Percentiles rank a stretch among this genome's conserved stretches.
These are phyloP conservation scores for Taphrina communis DNA, from an alignment of 1,139 yeast species.

Conservation along the genomic window DNA sequence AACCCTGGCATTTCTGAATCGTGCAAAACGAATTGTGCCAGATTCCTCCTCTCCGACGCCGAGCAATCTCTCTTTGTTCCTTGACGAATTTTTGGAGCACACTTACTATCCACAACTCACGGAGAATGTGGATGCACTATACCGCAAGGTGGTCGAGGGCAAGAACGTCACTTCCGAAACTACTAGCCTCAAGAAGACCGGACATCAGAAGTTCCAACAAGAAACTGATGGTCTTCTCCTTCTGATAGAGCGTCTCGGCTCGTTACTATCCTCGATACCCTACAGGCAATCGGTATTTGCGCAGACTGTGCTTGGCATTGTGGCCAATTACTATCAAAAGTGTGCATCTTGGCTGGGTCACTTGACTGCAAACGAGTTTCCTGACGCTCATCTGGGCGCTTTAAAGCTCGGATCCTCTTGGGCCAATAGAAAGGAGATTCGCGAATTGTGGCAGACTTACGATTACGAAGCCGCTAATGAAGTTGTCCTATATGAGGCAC, in stretches of 20 bases:
- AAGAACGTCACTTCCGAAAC: not conserved
- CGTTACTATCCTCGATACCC: slow-evolving; percentile 25
- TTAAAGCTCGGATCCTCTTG: slow-evolving; percentile 28
- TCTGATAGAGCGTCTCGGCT: slow-evolving; percentile 7
- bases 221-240: slow-evolving; percentile 14
- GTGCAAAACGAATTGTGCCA: slow-evolving; percentile 30
- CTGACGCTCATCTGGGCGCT: slow-evolving; percentile 26
- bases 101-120: slow-evolving; percentile 35
- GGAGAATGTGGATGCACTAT: slow-evolving; percentile 29
- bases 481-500: slow-evolving; percentile 7
- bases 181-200: not conserved
- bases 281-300: slow-evolving; percentile 35
- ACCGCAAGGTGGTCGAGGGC: slow-evolving; percentile 13
- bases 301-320: slow-evolving; percentile 26
- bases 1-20: slow-evolving; percentile 35
- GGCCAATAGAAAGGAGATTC: slow-evolving; percentile 30
- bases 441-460: slow-evolving; percentile 16
- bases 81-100: slow-evolving; percentile 31
- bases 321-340: slow-evolving; percentile 27
- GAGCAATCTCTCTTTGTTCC: slow-evolving; percentile 27
- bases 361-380: slow-evolving; percentile 20
- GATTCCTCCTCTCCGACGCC: slow-evolving; percentile 5
- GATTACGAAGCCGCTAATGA: slow-evolving; percentile 1
- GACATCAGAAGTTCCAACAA: not conserved
- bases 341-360: slow-evolving; percentile 17